Evolutionary conservation across 345 rosid species (phyloP), one percentile per base, ranked within the genome.

Genomic region (Theobroma cacao): DNA sequence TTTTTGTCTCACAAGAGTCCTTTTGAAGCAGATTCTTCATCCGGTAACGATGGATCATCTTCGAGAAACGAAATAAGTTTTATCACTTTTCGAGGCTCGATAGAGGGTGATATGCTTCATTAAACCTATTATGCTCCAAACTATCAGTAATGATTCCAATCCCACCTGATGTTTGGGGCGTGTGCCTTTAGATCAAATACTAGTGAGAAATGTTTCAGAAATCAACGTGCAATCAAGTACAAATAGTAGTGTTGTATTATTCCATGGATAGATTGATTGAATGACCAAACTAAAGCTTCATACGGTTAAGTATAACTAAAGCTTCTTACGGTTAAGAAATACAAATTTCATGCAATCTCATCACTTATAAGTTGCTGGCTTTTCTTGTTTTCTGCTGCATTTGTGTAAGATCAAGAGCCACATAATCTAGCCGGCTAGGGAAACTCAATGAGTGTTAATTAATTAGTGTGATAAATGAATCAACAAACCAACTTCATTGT

Each of bases 61-160:
- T 48, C n/a, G n/a, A 47, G 22, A 50, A 75, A 75, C 22, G 78
- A 55, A 38, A 40, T 75, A 31, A 77, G 67, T 14, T 0, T 52
- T n/a, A 28, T 59, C 69, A 26, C 2, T n/a, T 2, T 55, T 56
- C 26, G 78, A 65, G 38, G 53, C 79, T 55, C 48, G 80, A 20
- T 81, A 73, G 40, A n/a, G 9, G 1, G 4, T 28, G 45, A 24
- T 26, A 24, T 41, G 9, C 55, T 55, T 20, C 30, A 52, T 13
- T 33, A 14, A 3, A 24, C 24, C 5, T 67, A n/a, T 72, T 72
- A 31, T 72, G 31, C n/a, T 33, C 43, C 18, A 50, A 72, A 47
- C 40, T 47, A 28, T 47, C 4, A 3, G 3, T 24, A 40, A 66
- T 8, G 26, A 40, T 17, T 17, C 2, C 26, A 36, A 7, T 22